These are phyloP conservation scores for Piper longum DNA, from an alignment of 164 flowering plant genomes.

Conservation along the genomic window DNA sequence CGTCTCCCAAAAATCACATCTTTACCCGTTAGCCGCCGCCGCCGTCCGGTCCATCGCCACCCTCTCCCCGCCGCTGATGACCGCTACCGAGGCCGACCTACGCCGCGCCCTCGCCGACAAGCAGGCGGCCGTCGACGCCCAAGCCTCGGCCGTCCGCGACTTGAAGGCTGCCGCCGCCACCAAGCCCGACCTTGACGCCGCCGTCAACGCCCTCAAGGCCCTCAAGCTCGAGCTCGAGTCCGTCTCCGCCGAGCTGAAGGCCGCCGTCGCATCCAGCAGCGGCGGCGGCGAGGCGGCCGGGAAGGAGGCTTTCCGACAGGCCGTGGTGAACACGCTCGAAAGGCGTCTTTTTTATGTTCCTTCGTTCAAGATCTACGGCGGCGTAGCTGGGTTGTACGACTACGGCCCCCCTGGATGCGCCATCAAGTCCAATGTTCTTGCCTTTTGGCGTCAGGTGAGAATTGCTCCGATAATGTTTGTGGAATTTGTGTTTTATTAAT, in stretches of 20 bases:
- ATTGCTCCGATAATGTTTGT: too few species aligned
- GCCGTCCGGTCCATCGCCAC: background rate
- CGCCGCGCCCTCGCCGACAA: constrained; percentile 35
- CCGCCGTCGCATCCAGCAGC: constrained; percentile 11
- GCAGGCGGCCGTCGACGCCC: constrained; percentile 32
- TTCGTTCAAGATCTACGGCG: constrained; percentile 82
- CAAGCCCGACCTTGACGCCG: constrained; percentile 28
- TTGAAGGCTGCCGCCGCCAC: constrained; percentile 4
- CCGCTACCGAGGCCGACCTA: constrained; percentile 29
- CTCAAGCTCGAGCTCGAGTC: constrained; percentile 41
- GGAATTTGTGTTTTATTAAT: too few species aligned
- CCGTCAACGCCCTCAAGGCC: constrained; percentile 30
- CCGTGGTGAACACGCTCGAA: constrained; percentile 67
- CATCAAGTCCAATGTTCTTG: constrained; percentile 77
- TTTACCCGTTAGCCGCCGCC: background rate
- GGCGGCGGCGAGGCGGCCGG: constrained; percentile 9
- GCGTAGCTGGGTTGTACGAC: constrained; percentile 89
- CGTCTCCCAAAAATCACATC: background rate
- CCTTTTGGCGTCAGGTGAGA: constrained; percentile 86
- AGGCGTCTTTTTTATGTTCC: constrained; percentile 76
- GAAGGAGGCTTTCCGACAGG: constrained; percentile 62
- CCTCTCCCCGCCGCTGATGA: constrained; percentile 14
- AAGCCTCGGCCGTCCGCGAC: constrained; percentile 24
- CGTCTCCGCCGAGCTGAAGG: constrained; percentile 30
- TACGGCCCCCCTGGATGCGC: constrained; percentile 97